Conservation (phyloP, 1,139 yeast species). For the Hemisphaericaspora lyxosophila region DNA sequence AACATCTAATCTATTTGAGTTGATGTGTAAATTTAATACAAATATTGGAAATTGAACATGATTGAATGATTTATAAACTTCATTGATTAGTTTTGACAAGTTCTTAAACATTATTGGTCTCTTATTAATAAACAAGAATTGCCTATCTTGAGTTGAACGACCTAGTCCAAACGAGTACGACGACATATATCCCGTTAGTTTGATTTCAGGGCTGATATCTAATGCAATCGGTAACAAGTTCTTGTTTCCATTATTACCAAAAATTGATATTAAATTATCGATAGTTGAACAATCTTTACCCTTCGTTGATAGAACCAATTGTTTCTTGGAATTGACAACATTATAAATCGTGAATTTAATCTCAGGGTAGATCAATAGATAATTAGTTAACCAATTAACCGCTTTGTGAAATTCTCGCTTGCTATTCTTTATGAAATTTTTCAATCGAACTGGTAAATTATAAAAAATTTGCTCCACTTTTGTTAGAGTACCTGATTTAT, state of each 20-base stretch:
- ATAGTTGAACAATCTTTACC: constrained; percentile 38
- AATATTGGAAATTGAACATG: constrained; percentile 75
- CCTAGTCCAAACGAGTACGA: constrained; percentile 70
- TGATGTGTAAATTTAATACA: constrained; percentile 57
- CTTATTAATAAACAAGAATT: constrained; percentile 66
- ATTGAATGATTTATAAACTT: constrained; percentile 69
- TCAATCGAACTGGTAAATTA: constrained; percentile 71
- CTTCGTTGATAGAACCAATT: constrained; percentile 48
- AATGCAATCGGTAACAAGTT: constrained; percentile 54
- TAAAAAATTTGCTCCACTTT: constrained; percentile 53
- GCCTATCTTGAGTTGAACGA: constrained; percentile 70
- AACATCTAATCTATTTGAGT: constrained; percentile 61
- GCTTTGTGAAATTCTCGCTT: constrained; percentile 74
- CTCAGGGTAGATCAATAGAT: constrained; percentile 59
- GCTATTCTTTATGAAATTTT: constrained; percentile 65
- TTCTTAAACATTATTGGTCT: constrained; percentile 69
- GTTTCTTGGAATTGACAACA: constrained; percentile 48
- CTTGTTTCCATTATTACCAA: constrained; percentile 63
- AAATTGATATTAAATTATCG: constrained; percentile 65
- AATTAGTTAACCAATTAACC: constrained; percentile 60
- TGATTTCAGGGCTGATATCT: constrained; percentile 24
- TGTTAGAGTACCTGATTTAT: constrained; percentile 56
- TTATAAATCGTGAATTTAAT: constrained; percentile 63
- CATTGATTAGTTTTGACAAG: constrained; percentile 63
- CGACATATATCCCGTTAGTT: constrained; percentile 64